Evolutionary conservation across 2,329 filamentous ascomycete species (phyloP).

Genomic region (Hypoxylon sp.): DNA sequence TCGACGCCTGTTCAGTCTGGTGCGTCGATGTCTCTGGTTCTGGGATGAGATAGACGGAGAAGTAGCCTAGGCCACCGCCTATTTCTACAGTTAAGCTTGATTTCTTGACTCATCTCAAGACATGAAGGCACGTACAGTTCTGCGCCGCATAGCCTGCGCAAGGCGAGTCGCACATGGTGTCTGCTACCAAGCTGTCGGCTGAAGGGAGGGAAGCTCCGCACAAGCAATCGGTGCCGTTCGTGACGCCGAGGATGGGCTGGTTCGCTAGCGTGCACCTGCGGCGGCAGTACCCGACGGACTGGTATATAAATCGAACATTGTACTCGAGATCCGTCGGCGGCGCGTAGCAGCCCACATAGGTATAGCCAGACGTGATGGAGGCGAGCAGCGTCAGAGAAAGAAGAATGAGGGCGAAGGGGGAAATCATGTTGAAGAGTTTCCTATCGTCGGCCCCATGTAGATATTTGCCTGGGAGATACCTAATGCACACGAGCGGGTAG

Average conservation of each 20-base stretch:
- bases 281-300: constrained; percentile 25
- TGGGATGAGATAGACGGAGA: constrained; percentile 16
- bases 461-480: too few relatives aligned
- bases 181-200: constrained; percentile 10
- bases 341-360: constrained; percentile 31
- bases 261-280: neutral
- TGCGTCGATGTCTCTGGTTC: constrained; percentile 5
- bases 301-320: constrained; percentile 8
- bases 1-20: neutral
- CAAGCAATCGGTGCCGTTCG: constrained; percentile 34
- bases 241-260: constrained; percentile 17
- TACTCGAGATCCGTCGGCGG: constrained; percentile 10
- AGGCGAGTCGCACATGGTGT: constrained; percentile 22
- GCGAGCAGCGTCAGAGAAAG: neutral
- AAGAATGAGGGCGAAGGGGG: neutral
- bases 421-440: constrained; percentile 11
- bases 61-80: constrained; percentile 28
- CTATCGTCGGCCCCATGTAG: neutral
- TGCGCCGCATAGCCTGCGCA: constrained; percentile 28
- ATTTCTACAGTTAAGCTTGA: neutral
- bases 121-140: constrained; percentile 16
- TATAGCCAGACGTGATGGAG: neutral
- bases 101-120: neutral
- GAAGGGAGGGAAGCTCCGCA: constrained; percentile 28
- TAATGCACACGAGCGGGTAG: too few relatives aligned